Evolutionary conservation across 2,329 filamentous ascomycete genomes (phyloP), one percentile per base, ranked within the genome.

Genomic region (Didymella pomorum): DNA sequence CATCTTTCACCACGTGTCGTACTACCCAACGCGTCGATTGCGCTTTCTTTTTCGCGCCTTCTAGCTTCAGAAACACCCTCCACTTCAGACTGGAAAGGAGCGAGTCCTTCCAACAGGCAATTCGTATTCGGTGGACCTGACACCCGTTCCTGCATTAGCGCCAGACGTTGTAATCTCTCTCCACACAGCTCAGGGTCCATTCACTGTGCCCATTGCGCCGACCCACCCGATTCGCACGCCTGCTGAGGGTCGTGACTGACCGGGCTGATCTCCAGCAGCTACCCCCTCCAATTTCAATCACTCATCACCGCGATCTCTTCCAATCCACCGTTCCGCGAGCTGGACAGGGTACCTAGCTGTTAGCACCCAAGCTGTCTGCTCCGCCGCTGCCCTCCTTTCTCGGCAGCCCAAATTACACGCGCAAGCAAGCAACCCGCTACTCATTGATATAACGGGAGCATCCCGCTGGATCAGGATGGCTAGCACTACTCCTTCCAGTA

Each of bases 381-480:
- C 47, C 58, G 53, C 68, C 52, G 59, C 60, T 59, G 52, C 48
- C 49, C 62, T 69, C 65, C 62, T 65, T 66, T 61, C 61, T 59
- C 62, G 61, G 63, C 63, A 56, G 59, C 54, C 64, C 60, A 72
- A 56, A 70, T 71, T 71, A 62, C 62, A 59, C 64, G 56, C 68
- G 63, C 63, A 59, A 61, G 62, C 63, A 60, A 62, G 48, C 57
- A 57, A 46, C 35, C 48, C 43, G 44, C 28, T 53, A 37, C 43
- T 48, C 54, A 45, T 52, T 62, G 64, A 67, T 64, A 55, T 60
- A 60, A 67, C 68, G 70, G 70, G 70, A 67, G 52, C 61, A 61
- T 50, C 52, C 64, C 58, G 52, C 60, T 61, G 67, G 60, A 63
- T 62, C 62, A 66, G 60, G 62, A 74, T 73, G 69, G 66, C 68